Base-by-base conservation (phyloP, 2,329 filamentous ascomycete species). In the Sarocladiaceae sp. region DNA sequence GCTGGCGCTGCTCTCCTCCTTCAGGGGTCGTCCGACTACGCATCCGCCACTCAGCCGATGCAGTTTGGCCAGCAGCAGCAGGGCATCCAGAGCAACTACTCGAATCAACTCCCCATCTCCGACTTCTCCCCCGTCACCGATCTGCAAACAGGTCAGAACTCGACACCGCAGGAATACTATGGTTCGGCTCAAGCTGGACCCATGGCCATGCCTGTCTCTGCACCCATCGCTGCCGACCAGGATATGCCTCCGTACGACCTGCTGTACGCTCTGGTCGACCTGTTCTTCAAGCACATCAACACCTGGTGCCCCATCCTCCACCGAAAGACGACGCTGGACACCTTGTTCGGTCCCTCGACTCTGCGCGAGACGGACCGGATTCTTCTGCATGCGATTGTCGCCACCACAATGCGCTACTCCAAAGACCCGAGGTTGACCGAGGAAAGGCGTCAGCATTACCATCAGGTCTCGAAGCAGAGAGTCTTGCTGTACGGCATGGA, bases 281-380 rank as follows among this genome's bases (percentile, higher is more conserved):
- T 88, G 1, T 89, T 87, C 58, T 89, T 89, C 56, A 85, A 87
- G 50, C 81, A 88, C 55, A 78, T 88, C 58, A 88, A 88, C 55
- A 84, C 83, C 0, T 89, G 85, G 83, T 95, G 88, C 58, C 89
- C 90, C 0, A 93, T 95, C 19, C 69, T 95, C n/a, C 88, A 95
- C 62, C 80, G 88, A 18, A 82, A 86, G 56, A 82, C 84, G 3
- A 95, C 88, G 0, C 64, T 95, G 7, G 86, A 95, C 53, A 80
- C 82, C 1, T 72, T 95, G 0, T 95, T 95, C 53, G 88, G 88
- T 0, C 78, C 83, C 1, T 79, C 82, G 0, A 78, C 82, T 2
- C 68, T 93, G 2, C 85, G 90, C 29, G 87, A 94, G 62, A 82
- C 84, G 2, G 89, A 95, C 58, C 76, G 84, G 33, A 84, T 95